Percentiles rank a stretch among this genome's conserved stretches.
Conservation (phyloP, 768 basidiomycete genomes). For the Mycena kentingensis region DNA sequence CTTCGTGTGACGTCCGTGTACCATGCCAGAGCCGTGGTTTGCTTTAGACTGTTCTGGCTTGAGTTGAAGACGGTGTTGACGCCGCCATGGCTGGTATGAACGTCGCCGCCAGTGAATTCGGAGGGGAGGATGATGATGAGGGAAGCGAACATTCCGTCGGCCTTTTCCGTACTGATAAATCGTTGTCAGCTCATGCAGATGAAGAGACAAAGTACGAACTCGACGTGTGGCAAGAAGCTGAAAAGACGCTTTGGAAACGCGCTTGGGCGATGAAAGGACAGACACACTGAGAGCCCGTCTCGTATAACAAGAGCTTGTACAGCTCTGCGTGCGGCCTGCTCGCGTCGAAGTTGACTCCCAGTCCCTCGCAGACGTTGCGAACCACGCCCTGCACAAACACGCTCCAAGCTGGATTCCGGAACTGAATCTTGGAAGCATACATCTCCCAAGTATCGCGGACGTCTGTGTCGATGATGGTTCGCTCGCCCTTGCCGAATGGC, state of each 20-base stretch:
- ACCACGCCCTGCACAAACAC: slow-evolving; percentile 30
- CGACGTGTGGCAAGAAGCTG: slow-evolving; percentile 38
- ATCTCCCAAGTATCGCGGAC: slow-evolving; percentile 57
- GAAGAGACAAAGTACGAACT: slow-evolving; percentile 10
- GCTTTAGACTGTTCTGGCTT: slow-evolving; percentile 17
- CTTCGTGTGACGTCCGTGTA: slow-evolving; percentile 44
- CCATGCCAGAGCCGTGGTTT: slow-evolving; percentile 40
- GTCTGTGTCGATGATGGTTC: slow-evolving; percentile 43
- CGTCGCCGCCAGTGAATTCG: slow-evolving; percentile 37
- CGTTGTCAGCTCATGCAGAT: not conserved
- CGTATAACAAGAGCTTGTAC: slow-evolving; percentile 40
- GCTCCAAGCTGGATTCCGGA: slow-evolving; percentile 45
- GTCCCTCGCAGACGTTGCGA: slow-evolving; percentile 9
- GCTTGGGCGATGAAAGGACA: not conserved
- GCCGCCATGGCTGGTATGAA: slow-evolving; percentile 33
- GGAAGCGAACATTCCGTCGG: slow-evolving; percentile 42
- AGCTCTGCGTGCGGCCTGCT: slow-evolving; percentile 26
- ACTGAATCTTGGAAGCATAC: slow-evolving; percentile 39
- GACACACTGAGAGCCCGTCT: slow-evolving; percentile 41
- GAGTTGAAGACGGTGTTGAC: slow-evolving; percentile 31
- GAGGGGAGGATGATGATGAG: slow-evolving; percentile 44
- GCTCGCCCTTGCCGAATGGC: slow-evolving; percentile 47
- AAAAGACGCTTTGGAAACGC: not conserved
- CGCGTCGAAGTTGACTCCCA: slow-evolving; percentile 8
- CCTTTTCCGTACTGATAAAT: slow-evolving; percentile 32